Evolutionary conservation across 768 basidiomycete species (phyloP).

Genomic region (Termitomyces sp.): DNA sequence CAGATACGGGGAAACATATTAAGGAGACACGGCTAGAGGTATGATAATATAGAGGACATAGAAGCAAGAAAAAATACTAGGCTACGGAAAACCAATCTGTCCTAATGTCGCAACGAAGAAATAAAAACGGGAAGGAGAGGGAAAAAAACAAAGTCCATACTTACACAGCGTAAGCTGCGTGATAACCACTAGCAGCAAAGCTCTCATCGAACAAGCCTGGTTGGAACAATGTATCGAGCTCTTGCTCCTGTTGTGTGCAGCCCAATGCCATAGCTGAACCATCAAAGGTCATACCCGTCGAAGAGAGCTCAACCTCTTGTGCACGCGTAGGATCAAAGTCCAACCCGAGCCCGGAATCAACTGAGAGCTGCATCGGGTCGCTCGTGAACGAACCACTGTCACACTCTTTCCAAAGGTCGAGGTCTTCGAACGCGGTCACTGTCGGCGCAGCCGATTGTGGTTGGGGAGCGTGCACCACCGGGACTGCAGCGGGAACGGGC

Average conservation of each 20-base stretch:
- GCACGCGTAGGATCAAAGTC: background rate
- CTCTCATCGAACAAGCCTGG: slow-evolving; percentile 4
- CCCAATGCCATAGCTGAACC: background rate
- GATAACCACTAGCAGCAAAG: background rate
- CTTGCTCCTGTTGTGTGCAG: background rate
- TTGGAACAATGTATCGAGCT: slow-evolving; percentile 7
- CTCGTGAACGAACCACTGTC: background rate
- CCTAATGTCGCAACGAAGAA: background rate
- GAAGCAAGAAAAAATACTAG: background rate
- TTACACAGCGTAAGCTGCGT: background rate
- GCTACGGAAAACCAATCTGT: background rate
- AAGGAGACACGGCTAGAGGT: background rate
- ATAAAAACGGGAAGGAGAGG: background rate
- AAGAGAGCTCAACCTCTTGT: slow-evolving; percentile 2
- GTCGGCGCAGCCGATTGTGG: slow-evolving; percentile 14
- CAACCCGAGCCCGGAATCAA: background rate
- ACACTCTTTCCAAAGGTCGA: slow-evolving; percentile 1
- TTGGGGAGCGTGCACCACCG: slow-evolving; percentile 21
- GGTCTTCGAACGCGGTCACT: slow-evolving; percentile 10
- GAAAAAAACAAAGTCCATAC: background rate
- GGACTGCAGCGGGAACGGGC: background rate
- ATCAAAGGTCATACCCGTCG: background rate
- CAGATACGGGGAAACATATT: background rate
- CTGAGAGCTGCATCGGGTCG: background rate
- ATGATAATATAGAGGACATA: background rate